Percentiles rank a stretch among this genome's conserved stretches.
Conservation (phyloP, 495 filamentous ascomycete species). For the Talaromyces nanjingensis region DNA sequence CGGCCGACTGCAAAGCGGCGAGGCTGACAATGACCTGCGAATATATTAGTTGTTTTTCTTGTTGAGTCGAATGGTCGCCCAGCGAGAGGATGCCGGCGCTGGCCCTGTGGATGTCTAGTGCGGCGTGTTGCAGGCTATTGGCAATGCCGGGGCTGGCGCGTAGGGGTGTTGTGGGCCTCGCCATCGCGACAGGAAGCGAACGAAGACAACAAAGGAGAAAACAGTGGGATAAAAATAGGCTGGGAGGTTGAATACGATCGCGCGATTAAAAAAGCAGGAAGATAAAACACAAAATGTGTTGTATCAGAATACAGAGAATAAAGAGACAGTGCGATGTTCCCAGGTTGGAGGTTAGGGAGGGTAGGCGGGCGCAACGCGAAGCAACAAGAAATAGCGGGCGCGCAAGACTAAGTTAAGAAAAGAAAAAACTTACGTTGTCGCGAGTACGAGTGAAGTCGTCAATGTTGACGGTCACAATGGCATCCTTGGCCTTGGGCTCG, state of each 20-base stretch:
- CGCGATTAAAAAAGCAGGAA: not conserved
- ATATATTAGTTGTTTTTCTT: constrained; percentile 16
- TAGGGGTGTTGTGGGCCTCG: constrained; percentile 12
- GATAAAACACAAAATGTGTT: not conserved
- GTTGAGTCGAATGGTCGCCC: not conserved
- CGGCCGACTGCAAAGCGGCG: constrained; percentile 62
- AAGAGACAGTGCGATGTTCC: not conserved
- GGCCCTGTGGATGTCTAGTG: constrained; percentile 8
- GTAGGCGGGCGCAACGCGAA: not conserved
- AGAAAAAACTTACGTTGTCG: constrained; percentile 51
- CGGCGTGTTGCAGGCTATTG: constrained; percentile 5
- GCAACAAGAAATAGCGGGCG: not conserved
- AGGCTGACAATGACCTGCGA: constrained; percentile 65
- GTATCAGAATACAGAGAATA: not conserved
- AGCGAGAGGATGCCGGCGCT: constrained; percentile 8
- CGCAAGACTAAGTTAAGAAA: constrained; percentile 6
- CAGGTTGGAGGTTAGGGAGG: not conserved
- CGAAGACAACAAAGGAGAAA: not conserved
- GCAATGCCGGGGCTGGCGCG: not conserved
- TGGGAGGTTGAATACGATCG: not conserved
- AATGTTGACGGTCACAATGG: constrained; percentile 42
- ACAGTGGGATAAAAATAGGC: not conserved
- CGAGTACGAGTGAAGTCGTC: constrained; percentile 57
- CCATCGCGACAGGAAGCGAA: constrained; percentile 8
- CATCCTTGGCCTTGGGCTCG: constrained; percentile 24